Conservation (phyloP, 2,329 filamentous ascomycete species). For the Thielaviopsis ethacetica region DNA sequence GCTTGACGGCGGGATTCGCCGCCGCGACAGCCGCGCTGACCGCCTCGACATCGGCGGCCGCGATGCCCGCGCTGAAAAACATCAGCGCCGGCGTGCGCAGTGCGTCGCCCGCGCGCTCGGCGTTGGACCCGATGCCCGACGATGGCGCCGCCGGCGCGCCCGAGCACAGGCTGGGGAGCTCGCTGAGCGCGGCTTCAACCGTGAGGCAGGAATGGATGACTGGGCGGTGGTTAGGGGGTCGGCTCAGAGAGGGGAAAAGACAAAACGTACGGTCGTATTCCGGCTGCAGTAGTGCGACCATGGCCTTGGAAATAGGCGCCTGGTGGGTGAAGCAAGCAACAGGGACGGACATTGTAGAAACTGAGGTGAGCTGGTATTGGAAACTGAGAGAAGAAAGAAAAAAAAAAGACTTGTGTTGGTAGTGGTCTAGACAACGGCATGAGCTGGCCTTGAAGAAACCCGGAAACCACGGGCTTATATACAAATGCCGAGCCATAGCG, state of each 20-base stretch:
- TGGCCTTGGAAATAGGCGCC: conserved; percentile 6
- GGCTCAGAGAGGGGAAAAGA: neutral
- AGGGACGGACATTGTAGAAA: conserved; percentile 9
- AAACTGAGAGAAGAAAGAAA: neutral
- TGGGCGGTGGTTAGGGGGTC: neutral
- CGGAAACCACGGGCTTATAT: neutral
- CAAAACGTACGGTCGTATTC: conserved; percentile 10
- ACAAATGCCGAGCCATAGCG: neutral
- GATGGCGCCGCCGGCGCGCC: neutral
- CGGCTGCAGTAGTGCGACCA: conserved; percentile 7
- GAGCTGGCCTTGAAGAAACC: neutral
- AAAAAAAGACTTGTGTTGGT: too few relatives aligned
- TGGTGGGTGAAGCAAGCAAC: conserved; percentile 11
- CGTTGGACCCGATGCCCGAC: conserved; percentile 8
- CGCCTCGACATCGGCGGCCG: neutral
- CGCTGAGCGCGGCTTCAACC: conserved; percentile 1
- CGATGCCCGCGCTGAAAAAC: conserved; percentile 2
- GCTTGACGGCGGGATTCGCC: neutral
- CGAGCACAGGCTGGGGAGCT: conserved; percentile 7
- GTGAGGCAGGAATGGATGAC: conserved; percentile 9
- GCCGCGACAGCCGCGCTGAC: conserved; percentile 5
- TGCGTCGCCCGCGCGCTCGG: neutral
- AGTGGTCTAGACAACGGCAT: neutral
- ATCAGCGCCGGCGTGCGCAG: conserved; percentile 2
- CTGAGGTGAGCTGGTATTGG: neutral